A percentile compares a stretch with the other conserved stretches of the same genome.
phyloP scores from a whole-genome alignment of 352 stramenopile species.

The Globisporangium radiosum region DNA sequence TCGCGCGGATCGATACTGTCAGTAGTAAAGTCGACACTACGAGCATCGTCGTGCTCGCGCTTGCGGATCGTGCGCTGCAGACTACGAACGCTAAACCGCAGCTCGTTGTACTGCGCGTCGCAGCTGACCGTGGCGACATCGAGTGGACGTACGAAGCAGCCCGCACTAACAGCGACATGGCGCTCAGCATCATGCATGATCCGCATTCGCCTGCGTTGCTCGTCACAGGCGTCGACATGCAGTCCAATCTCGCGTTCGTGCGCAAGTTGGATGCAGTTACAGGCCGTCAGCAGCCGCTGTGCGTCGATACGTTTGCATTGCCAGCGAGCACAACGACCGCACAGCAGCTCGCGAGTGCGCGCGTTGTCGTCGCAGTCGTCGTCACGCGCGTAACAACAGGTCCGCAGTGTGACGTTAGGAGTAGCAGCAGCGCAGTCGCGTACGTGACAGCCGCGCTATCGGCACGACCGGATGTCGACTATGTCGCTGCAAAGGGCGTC shows the following conservation, averaged over 20 bases:
- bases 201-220: background rate
- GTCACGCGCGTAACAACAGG: background rate
- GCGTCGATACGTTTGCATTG: slow-evolving; percentile 9
- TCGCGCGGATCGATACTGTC: background rate
- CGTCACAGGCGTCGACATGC: background rate
- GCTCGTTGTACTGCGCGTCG: slow-evolving; percentile 1
- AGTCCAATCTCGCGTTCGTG: background rate
- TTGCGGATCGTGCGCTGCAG: too few relatives aligned
- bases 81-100: background rate
- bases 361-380: slow-evolving; percentile 2
- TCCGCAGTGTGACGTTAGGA: slow-evolving; percentile 4
- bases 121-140: background rate
- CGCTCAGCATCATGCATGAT: background rate
- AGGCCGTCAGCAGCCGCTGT: slow-evolving; percentile 1
- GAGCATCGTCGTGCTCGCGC: too few relatives aligned
- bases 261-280: slow-evolving; percentile 1
- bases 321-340: slow-evolving; percentile 4
- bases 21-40: too few relatives aligned
- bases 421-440: slow-evolving; percentile 8
- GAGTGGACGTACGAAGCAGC: slow-evolving; percentile 5
- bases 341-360: slow-evolving; percentile 3
- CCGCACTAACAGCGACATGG: slow-evolving; percentile 1
- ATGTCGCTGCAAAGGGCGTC: slow-evolving; percentile 15
- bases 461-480: slow-evolving; percentile 16
- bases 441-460: slow-evolving; percentile 14